Conservation (phyloP, 2,329 filamentous ascomycete species). For the Sphaerulina vaccinii region DNA sequence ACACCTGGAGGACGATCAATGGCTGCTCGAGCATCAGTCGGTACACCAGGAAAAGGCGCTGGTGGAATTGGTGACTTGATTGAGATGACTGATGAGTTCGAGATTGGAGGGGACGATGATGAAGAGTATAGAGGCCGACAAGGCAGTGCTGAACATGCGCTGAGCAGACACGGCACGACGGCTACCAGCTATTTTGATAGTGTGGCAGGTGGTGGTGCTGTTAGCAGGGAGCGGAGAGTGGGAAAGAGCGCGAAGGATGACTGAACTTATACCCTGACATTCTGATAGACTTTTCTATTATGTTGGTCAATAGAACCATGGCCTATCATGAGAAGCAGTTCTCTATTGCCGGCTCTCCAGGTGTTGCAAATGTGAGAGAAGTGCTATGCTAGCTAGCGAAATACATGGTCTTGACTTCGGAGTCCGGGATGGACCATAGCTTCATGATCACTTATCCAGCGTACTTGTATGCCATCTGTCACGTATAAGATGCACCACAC, state of each 20-base stretch:
- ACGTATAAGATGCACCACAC: no score
- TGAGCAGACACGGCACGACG: constrained; percentile 20
- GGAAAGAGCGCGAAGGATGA: constrained; percentile 36
- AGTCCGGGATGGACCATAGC: no score
- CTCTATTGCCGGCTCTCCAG: no score
- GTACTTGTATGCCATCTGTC: no score
- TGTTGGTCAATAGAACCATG: no score
- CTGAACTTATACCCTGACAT: constrained; percentile 26
- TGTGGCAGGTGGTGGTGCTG: constrained; percentile 19
- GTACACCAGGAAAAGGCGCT: constrained; percentile 37
- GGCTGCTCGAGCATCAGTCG: constrained; percentile 31
- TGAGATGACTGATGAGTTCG: constrained; percentile 64
- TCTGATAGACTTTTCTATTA: no score
- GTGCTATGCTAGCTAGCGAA: no score
- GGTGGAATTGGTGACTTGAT: constrained; percentile 64
- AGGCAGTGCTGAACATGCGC: constrained; percentile 20
- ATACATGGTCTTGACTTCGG: no score
- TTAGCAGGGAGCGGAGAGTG: constrained; percentile 15
- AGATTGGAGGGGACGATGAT: constrained; percentile 39
- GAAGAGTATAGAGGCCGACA: constrained; percentile 32
- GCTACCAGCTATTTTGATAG: constrained; percentile 34
- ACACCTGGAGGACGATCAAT: constrained; percentile 14
- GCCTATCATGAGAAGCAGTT: no score
- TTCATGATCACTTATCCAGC: no score
- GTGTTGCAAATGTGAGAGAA: no score